Percentiles rank a stretch among this genome's conserved stretches.
Evolutionary conservation across 768 basidiomycete species (phyloP).

Genomic region (Tulasnella sp.): DNA sequence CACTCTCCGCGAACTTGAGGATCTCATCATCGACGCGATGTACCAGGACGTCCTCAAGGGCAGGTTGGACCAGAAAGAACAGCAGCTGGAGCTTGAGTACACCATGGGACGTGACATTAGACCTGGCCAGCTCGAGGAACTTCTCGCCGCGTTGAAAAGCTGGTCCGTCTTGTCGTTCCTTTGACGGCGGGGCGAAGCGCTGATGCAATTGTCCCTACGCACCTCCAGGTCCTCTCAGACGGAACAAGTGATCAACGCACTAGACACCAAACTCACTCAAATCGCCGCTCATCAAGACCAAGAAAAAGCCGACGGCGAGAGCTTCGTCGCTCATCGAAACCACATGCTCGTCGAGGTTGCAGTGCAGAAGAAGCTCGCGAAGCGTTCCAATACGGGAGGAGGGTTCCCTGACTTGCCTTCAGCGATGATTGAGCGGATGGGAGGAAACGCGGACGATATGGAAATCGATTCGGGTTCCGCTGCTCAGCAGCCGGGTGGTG

Average conservation of each 20-base stretch:
- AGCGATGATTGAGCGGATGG: not conserved
- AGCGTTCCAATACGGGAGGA: not conserved
- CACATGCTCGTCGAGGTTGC: not conserved
- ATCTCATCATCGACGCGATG: conserved; percentile 93
- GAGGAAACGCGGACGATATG: not conserved
- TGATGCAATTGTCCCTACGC: not conserved
- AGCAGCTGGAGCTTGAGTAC: conserved; percentile 83
- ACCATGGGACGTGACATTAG: conserved; percentile 86
- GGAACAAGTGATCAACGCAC: conserved; percentile 52
- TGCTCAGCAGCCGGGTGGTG: not conserved
- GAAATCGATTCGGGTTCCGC: not conserved
- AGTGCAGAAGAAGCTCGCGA: not conserved
- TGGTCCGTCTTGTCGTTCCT: conserved; percentile 44
- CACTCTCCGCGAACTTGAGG: conserved; percentile 81
- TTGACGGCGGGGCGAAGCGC: not conserved
- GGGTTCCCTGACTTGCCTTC: not conserved
- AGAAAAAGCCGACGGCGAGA: not conserved
- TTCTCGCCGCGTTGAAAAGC: conserved; percentile 50
- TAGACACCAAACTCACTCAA: conserved; percentile 55
- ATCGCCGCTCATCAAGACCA: conserved; percentile 36
- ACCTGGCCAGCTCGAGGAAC: conserved; percentile 48
- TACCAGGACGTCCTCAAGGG: conserved; percentile 84
- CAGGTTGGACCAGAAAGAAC: conserved; percentile 86
- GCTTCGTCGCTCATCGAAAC: not conserved
- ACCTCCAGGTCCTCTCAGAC: conserved; percentile 36